Base-by-base conservation (phyloP, 306 rosid genomes). In the Alnus rubra region DNA sequence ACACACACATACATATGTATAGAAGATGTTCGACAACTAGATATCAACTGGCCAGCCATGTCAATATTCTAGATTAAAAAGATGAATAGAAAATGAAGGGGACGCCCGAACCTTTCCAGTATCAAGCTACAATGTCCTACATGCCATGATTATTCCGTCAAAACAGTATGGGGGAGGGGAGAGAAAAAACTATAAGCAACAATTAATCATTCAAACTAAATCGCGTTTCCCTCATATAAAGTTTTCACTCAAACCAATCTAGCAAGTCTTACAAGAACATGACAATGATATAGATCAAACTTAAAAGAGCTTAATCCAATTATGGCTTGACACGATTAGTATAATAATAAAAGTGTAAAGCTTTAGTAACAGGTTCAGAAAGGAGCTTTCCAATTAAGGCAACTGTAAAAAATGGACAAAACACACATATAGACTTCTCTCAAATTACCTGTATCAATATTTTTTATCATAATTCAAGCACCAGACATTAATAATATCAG, bases 351-450 rank as follows among this genome's bases (percentile, higher is more conserved):
- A 55, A 52, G n/a, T 35, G 63, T 18, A 18, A 52, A 69, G 33
- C 7, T 33, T 52, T 33, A 52, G 76, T 30, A 73, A 77, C 58
- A 74, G 74, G 16, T 44, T 63, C 18, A 42, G 18, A 74, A 55
- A 19, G 31, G 74, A 56, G 70, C 63, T 7, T 63, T 63, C 69
- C 33, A 63, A 33, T 33, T 63, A 33, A 45, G 33, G 53, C 16
- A 8, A 44, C 15, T 42, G 73, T 14, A 31, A 13, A 47, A 71
- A 69, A 39, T 71, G 69, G 8, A 74, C 23, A 60, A 78, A 39
- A 37, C 19, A 74, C 30, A 4, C 5, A 48, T 45, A 75, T 69
- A 81, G 52, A 69, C 59, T 33, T 30, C 70, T 69, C 63, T 54
- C 76, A 80, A 37, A 56, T 12, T 35, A 48, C 28, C 9, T 51